Evolutionary conservation across 257 asterid species (phyloP).

Genomic region (Lantana camara): DNA sequence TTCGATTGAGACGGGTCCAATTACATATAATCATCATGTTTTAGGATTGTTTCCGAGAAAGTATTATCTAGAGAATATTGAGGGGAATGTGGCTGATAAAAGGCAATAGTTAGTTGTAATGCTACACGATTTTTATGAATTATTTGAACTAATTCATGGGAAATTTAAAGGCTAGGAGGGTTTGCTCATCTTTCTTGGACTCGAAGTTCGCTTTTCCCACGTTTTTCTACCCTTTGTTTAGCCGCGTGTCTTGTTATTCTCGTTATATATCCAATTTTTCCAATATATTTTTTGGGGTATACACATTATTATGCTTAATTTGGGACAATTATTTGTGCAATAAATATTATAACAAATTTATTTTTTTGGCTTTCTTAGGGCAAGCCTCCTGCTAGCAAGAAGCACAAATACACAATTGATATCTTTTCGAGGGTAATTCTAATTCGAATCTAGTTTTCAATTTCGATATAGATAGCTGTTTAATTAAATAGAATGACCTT

Average conservation of each 20-base stretch:
- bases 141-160: slow-evolving; percentile 1
- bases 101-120: slow-evolving; percentile 20
- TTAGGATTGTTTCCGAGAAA: slow-evolving; percentile 6
- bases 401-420: too few relatives aligned
- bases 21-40: too few relatives aligned
- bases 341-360: not conserved
- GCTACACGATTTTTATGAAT: slow-evolving; percentile 6
- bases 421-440: too few relatives aligned
- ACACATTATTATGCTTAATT: not conserved
- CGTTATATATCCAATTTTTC: too few relatives aligned
- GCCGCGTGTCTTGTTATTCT: slow-evolving; percentile 12
- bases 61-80: not conserved
- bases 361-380: not conserved
- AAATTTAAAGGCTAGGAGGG: slow-evolving; percentile 3
- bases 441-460: too few relatives aligned
- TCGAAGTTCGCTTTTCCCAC: slow-evolving; percentile 12
- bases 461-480: too few relatives aligned
- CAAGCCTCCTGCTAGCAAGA: too few relatives aligned
- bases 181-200: slow-evolving; percentile 23
- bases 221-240: not conserved
- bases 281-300: not conserved
- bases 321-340: too few relatives aligned
- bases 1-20: too few relatives aligned
- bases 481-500: too few relatives aligned
- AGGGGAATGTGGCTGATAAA: slow-evolving; percentile 15